phyloP scores from a whole-genome alignment of 2,329 filamentous ascomycete genomes.

The Pseudogymnoascus sp. region DNA sequence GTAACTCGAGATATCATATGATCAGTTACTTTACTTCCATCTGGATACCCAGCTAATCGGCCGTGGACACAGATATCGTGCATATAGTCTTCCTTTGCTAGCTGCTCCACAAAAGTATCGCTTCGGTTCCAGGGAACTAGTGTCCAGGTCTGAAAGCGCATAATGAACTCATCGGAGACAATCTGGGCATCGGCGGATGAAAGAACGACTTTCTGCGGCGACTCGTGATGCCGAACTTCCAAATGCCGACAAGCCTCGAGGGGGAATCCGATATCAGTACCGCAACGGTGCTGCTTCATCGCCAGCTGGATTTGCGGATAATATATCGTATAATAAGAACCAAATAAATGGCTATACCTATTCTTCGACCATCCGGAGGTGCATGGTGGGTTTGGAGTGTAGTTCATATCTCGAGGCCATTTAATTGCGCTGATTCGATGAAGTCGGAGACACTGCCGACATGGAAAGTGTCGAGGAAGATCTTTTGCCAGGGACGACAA shows the following conservation, averaged over 20 bases:
- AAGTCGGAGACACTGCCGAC: constrained; percentile 14
- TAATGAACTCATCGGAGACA: not conserved
- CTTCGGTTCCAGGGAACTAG: constrained; percentile 7
- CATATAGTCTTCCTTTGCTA: not conserved
- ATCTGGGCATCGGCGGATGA: constrained; percentile 1
- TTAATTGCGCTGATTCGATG: constrained; percentile 15
- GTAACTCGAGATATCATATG: constrained; percentile 1
- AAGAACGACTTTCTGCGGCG: constrained; percentile 2
- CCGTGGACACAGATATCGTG: not conserved
- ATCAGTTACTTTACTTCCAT: not conserved
- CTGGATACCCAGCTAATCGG: too few relatives aligned
- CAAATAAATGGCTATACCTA: constrained; percentile 6
- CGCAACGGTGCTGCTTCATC: constrained; percentile 15
- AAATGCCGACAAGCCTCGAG: constrained; percentile 15
- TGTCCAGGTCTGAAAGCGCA: constrained; percentile 8
- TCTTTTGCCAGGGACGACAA: constrained; percentile 14
- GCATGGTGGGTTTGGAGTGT: not conserved
- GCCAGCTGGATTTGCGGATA: constrained; percentile 19
- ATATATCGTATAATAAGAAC: constrained; percentile 13
- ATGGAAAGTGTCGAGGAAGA: constrained; percentile 16
- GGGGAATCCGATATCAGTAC: constrained; percentile 16
- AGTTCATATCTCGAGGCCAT: constrained; percentile 9
- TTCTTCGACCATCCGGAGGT: not conserved
- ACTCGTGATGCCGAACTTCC: constrained; percentile 13
- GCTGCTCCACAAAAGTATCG: not conserved